Evolutionary conservation across 805 yeast genomes (phyloP), one percentile per base, ranked within the genome.

Genomic region (Hanseniaspora hatyaiensis): DNA sequence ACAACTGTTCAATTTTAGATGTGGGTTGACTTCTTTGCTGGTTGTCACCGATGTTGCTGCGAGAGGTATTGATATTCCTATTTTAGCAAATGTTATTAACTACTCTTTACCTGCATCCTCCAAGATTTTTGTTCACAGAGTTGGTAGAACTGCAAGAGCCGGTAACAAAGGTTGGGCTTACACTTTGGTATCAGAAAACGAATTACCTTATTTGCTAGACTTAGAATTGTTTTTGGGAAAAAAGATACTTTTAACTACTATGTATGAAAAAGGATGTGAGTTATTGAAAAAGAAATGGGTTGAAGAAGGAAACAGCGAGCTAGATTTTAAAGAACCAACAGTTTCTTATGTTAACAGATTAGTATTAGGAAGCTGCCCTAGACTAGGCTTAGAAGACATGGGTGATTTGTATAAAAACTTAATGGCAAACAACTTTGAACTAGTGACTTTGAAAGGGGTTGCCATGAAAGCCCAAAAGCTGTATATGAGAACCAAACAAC

Each of bases 91-190:
- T 59, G 99, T 92, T 46, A 74, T 92, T 55, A 92, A 92, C 63
- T 92, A 75, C 64, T 78, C 95, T 1, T 70, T 92, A 51, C 97
- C 97, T 9, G 82, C 86, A 1, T 80, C 94, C 1, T 86, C 96
- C 3, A 92, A 94, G 64, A 82, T 89, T 51, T 92, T 92, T 64
- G 75, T 92, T 49, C 99, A 92, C 66, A 78, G 99, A 67, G 97
- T 92, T 40, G 99, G 99, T 64, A 80, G 99, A 73, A 92, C 99
- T 39, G 99, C 98, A 9, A 82, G 99, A 73, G 98, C 98, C 8
- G 99, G 99, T 61, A 82, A 86, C 61, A 78, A 74, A 56, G 99
- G 99, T 60, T 87, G 96, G 94, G 99, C 98, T 0, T 92, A 84
- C 62, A 81, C 96, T 2, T 76, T 92, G 51, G 81, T 88, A 6